Percentiles rank a stretch among this genome's conserved stretches.
Conservation (phyloP, 2,329 filamentous ascomycete genomes). For the Epichloe uncinata region DNA sequence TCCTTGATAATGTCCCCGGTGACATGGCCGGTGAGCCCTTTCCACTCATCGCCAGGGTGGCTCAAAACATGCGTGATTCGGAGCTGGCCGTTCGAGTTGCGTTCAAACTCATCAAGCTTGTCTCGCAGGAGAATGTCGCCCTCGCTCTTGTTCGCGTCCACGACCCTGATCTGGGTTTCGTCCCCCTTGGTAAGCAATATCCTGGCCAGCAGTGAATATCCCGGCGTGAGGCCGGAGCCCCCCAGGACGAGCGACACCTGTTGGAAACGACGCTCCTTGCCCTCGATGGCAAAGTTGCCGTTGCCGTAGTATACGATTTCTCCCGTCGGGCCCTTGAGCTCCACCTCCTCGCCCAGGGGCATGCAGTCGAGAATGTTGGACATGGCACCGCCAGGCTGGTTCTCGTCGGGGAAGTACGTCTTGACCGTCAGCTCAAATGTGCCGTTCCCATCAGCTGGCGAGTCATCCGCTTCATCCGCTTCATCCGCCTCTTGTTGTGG, state of each 20-base stretch:
- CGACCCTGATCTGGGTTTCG: conserved; percentile 24
- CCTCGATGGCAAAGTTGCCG: conserved; percentile 32
- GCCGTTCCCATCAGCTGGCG: conserved; percentile 22
- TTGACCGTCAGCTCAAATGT: conserved; percentile 37
- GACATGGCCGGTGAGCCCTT: conserved; percentile 30
- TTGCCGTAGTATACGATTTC: conserved; percentile 35
- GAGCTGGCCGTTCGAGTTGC: conserved; percentile 24
- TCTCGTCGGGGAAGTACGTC: conserved; percentile 33
- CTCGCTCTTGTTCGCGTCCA: conserved; percentile 36
- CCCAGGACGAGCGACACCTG: conserved; percentile 35
- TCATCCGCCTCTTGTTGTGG: background rate
- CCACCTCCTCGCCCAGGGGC: conserved; percentile 32
- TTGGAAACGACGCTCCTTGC: conserved; percentile 25
- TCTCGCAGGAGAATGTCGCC: conserved; percentile 30
- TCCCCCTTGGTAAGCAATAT: conserved; percentile 23
- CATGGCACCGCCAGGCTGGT: conserved; percentile 39
- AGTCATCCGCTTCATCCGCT: background rate
- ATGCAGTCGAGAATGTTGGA: conserved; percentile 39
- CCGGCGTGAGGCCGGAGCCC: conserved; percentile 37
- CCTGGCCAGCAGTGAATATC: conserved; percentile 34
- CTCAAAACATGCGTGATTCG: conserved; percentile 34
- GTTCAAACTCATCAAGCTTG: conserved; percentile 27
- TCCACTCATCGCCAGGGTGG: conserved; percentile 29
- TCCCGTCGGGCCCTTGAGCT: conserved; percentile 37
- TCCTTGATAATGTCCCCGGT: conserved; percentile 26